Base-by-base conservation (phyloP, 1,139 yeast species). In the Zygoascus hellenicus region DNA sequence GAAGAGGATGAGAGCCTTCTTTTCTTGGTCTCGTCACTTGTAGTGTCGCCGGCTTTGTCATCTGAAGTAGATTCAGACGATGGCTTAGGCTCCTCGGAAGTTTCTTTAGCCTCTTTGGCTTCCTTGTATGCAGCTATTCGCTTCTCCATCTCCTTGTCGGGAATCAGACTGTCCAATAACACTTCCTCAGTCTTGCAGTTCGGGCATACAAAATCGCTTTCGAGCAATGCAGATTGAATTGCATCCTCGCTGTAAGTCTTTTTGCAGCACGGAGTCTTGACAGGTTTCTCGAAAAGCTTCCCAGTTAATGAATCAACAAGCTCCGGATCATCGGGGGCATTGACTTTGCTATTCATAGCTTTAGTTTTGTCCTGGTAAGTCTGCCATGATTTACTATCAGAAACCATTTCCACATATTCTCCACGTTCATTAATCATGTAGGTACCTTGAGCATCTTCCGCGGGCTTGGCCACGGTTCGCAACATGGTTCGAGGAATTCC, bases 401-500 rank as follows among this genome's bases (percentile, higher is more conserved):
- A 97, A 58, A 90, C 80, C 13, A 96, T 96, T 46, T 89, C 83
- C 9, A 94, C 98, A 64, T 86, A 92, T 60, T 90, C 89, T 43
- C 98, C 99, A 40, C 88, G 95, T 48, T 90, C 97, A 30, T 92
- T 88, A 54, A 92, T 81, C 84, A 92, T 80, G 52, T 85, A 85
- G 52, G 86, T 83, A 37, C 87, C 87, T 48, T 76, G 80, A 48
- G 77, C 80, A 26, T 60, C 66, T 46, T 75, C 75, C 1, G 71
- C 69, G 9, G 86, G 81, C 42, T 82, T 80, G 43, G 81, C 85
- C 10, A 86, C 82, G 0, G 96, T 84, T 58, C 88, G 85, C 65
- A 92, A 77, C 66, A 89, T 89, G 39, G 95, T 83, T 65, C 85
- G 83, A 4, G 99, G 99, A 61, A 92, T 92, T 80, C 99, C 99